Evolutionary conservation across 1,284 basidiomycete genomes (phyloP).

Genomic region (Pseudozyma sp.): DNA sequence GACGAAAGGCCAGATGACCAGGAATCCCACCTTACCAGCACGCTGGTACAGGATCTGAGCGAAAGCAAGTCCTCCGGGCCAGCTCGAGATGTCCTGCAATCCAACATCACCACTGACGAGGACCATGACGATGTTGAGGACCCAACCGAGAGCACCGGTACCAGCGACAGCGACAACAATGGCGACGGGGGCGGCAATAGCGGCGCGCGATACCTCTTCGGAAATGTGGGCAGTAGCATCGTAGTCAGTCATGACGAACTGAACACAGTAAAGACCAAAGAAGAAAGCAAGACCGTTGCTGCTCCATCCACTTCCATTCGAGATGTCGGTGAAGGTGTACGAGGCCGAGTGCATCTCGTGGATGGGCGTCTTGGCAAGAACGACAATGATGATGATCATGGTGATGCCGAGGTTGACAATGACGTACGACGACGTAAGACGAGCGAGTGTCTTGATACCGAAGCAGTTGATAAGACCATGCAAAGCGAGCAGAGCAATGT

Average conservation of each 20-base stretch:
- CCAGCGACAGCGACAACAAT: slow-evolving; percentile 83
- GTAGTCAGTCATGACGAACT: slow-evolving; percentile 74
- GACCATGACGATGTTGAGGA: slow-evolving; percentile 75
- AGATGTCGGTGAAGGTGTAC: slow-evolving; percentile 78
- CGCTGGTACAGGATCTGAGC: slow-evolving; percentile 64
- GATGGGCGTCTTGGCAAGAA: slow-evolving; percentile 78
- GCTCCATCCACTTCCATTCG: slow-evolving; percentile 83
- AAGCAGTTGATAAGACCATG: slow-evolving; percentile 77
- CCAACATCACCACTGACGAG: slow-evolving; percentile 75
- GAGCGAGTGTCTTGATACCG: slow-evolving; percentile 82
- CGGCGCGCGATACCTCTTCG: slow-evolving; percentile 88
- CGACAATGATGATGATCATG: slow-evolving; percentile 79
- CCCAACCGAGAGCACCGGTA: slow-evolving; percentile 62
- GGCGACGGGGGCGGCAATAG: slow-evolving; percentile 80
- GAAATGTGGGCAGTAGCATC: slow-evolving; percentile 83
- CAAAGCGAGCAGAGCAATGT: slow-evolving; percentile 61
- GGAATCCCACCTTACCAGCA: slow-evolving; percentile 74
- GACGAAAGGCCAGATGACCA: slow-evolving; percentile 72
- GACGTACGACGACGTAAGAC: slow-evolving; percentile 82
- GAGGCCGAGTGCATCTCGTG: slow-evolving; percentile 79
- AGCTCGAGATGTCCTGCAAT: slow-evolving; percentile 37
- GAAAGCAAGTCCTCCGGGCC: slow-evolving; percentile 66
- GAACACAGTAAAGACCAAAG: slow-evolving; percentile 87
- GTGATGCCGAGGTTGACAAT: slow-evolving; percentile 82
- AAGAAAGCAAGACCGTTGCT: slow-evolving; percentile 85